phyloP scores from a whole-genome alignment of 805 yeast genomes.

The Candida fluviatilis region DNA sequence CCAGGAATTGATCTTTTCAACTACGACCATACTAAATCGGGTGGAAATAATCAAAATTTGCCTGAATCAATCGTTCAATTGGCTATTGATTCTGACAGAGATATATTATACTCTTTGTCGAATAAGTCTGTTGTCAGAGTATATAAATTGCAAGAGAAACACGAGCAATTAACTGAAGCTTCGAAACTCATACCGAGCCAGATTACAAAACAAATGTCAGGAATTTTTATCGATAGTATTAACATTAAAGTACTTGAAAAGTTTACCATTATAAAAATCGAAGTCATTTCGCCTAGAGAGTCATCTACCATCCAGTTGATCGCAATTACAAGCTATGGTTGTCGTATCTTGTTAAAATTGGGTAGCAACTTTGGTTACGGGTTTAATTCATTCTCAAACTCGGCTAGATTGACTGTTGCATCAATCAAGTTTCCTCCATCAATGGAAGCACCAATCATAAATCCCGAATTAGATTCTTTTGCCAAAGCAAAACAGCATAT shows the following conservation, averaged over 20 bases:
- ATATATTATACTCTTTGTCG: conserved; percentile 75
- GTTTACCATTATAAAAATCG: conserved; percentile 59
- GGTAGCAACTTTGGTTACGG: conserved; percentile 31
- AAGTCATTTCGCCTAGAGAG: conserved; percentile 58
- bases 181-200: conserved; percentile 41
- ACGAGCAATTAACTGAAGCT: conserved; percentile 33
- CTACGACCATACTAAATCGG: conserved; percentile 4
- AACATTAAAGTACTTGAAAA: conserved; percentile 45
- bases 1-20: conserved; percentile 32
- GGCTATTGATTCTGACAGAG: conserved; percentile 72
- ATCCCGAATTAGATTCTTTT: conserved; percentile 38
- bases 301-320: conserved; percentile 67
- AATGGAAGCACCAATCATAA: conserved; percentile 36
- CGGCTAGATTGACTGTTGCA: conserved; percentile 30
- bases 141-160: conserved; percentile 53
- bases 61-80: conserved; percentile 64
- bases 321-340: conserved; percentile 81
- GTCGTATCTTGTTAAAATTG: conserved; percentile 60
- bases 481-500: conserved; percentile 38
- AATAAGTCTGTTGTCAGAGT: conserved; percentile 78
- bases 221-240: conserved; percentile 53
- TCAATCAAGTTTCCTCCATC: conserved; percentile 68
- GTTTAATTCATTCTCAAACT: conserved; percentile 18
- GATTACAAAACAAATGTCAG: conserved; percentile 45
- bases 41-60: conserved; percentile 12